Conservation (phyloP, 2,329 filamentous ascomycete species). For the Arthrobotrys musiformis region DNA sequence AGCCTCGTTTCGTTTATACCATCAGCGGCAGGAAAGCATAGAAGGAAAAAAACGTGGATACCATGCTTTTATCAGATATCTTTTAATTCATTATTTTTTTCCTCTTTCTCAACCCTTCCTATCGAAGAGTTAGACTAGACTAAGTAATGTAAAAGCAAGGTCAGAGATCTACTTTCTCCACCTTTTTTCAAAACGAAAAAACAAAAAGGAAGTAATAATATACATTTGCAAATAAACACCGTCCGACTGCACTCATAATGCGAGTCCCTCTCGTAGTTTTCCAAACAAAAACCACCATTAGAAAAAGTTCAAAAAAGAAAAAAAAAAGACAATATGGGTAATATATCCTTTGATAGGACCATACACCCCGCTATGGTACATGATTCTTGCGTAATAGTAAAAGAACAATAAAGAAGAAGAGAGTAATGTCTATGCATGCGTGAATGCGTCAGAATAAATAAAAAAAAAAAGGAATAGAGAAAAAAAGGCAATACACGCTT, state of each 20-base stretch:
- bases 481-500: conserved; percentile 2
- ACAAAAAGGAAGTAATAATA: conserved; percentile 2
- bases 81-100: too few species aligned
- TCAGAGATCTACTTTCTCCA: conserved; percentile 12
- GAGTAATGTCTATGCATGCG: neutral
- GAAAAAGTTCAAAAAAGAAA: neutral
- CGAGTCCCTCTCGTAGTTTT: neutral
- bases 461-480: neutral
- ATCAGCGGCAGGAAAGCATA: too few species aligned
- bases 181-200: too few species aligned
- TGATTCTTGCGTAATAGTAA: neutral
- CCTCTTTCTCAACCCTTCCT: too few species aligned
- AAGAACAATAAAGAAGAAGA: conserved; percentile 9
- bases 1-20: too few species aligned
- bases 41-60: too few species aligned
- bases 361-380: neutral
- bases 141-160: too few species aligned
- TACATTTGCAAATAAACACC: conserved; percentile 27
- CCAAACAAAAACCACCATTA: neutral
- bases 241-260: neutral
- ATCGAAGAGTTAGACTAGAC: too few species aligned
- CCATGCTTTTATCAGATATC: too few species aligned
- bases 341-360: neutral
- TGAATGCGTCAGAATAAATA: too few species aligned
- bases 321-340: neutral